Percentiles rank a stretch among this genome's conserved stretches.
Conservation (phyloP, 352 stramenopile genomes). For the Phytopythium sindhum region DNA sequence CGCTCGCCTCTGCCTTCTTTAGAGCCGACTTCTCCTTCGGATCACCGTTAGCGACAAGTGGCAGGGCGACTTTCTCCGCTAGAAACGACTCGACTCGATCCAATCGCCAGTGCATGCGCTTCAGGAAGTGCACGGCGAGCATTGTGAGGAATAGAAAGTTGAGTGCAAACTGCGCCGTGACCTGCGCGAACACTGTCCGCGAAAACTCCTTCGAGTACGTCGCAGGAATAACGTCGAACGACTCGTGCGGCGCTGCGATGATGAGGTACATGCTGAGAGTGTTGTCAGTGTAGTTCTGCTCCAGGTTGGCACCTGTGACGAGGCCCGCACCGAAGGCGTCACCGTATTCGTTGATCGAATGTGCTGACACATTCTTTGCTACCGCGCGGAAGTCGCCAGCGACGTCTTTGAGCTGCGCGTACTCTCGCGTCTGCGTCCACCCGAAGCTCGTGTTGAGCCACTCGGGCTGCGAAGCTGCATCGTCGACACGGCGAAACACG, state of each 20-base stretch:
- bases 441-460: slow-evolving; percentile 64
- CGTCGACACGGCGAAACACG: slow-evolving; percentile 62
- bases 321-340: slow-evolving; percentile 54
- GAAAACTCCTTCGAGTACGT: slow-evolving; percentile 82
- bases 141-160: slow-evolving; percentile 44
- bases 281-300: slow-evolving; percentile 49
- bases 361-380: slow-evolving; percentile 50
- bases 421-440: slow-evolving; percentile 59
- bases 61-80: slow-evolving; percentile 47
- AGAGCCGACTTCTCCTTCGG: slow-evolving; percentile 10
- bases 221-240: slow-evolving; percentile 44
- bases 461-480: slow-evolving; percentile 49
- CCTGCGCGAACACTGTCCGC: slow-evolving; percentile 45
- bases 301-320: slow-evolving; percentile 59
- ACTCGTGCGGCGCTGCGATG: slow-evolving; percentile 57
- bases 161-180: slow-evolving; percentile 47
- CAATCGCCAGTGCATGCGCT: slow-evolving; percentile 77
- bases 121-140: slow-evolving; percentile 57
- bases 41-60: slow-evolving; percentile 2
- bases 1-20: slow-evolving; percentile 4
- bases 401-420: slow-evolving; percentile 60
- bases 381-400: slow-evolving; percentile 62
- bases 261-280: slow-evolving; percentile 86
- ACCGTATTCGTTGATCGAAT: slow-evolving; percentile 73
- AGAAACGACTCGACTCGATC: slow-evolving; percentile 78